Evolutionary conservation across 2,329 filamentous ascomycete genomes (phyloP), one percentile per base, ranked within the genome.

Genomic region (Sphaerostilbella broomeana): DNA sequence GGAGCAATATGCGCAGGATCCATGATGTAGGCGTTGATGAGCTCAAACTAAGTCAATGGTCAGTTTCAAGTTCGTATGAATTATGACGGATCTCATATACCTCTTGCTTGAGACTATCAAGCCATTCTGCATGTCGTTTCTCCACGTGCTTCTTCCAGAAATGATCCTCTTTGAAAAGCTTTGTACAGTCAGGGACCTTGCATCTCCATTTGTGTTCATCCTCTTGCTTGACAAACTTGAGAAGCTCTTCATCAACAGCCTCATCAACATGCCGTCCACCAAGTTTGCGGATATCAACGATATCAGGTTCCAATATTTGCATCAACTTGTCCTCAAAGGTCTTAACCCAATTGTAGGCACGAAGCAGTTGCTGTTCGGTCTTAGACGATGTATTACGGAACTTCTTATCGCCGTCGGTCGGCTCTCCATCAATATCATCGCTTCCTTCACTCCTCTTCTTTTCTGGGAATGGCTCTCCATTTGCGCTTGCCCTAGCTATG

Each of bases 61-160:
- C 35, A 47, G 46, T 49, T 40, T 31, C 25, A 32, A 24, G 24
- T 6, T 6, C 6, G 10, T 27, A 11, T 5, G 7, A 21, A 15
- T 30, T 27, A 33, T 17, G 17, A 21, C 11, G 20, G 28, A 8
- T n/a, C n/a, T 13, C 16, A 70, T 80, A 70, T 71, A 94, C 89
- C 68, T 95, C 90, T 57, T 83, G 80, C 59, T 82, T 84, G 48
- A 95, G 68, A 38, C 69, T 75, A 22, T 89, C 82, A 30, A 85
- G 74, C 85, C 89, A 98, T 38, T 97, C 90, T 1, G 76, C 61
- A 60, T 98, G 92, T 42, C 94, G 81, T 68, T 98, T 98, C 64
- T 97, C 90, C 12, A 97, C 82, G 55, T 98, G 92, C 70, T 98
- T 98, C 55, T 81, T 82, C 90, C 94, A 98, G 60, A 98, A 98